Conservation (phyloP, 2,329 filamentous ascomycete genomes). For the Colletotrichum paranaense region DNA sequence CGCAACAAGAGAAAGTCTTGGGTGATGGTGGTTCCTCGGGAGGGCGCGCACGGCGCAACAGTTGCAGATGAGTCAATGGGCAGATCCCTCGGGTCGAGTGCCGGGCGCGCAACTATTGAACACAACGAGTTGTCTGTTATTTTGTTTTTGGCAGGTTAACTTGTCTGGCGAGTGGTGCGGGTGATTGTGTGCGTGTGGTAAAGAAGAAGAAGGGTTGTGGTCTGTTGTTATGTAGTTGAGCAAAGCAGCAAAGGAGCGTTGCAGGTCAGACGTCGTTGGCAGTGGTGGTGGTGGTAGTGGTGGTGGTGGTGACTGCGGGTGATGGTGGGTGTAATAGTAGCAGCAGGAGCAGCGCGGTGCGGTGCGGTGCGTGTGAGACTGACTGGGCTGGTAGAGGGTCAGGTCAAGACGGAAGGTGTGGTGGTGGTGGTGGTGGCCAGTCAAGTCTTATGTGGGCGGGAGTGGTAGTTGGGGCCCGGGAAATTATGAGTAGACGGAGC, state of each 20-base stretch:
- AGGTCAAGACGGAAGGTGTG: constrained; percentile 3
- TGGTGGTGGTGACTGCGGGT: constrained; percentile 1
- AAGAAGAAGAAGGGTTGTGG: not conserved
- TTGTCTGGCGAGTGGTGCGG: not conserved
- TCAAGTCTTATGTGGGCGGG: constrained; percentile 36
- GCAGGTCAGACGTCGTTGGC: constrained; percentile 10
- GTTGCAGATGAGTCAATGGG: constrained; percentile 32
- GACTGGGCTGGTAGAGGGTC: constrained; percentile 10
- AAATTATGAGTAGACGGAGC: constrained; percentile 36
- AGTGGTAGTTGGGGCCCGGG: constrained; percentile 33
- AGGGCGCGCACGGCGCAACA: constrained; percentile 31
- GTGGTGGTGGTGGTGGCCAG: constrained; percentile 28
- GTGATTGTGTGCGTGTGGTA: not conserved
- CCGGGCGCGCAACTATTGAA: constrained; percentile 8
- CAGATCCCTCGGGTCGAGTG: not conserved
- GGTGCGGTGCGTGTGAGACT: constrained; percentile 22
- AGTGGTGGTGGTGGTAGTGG: constrained; percentile 1
- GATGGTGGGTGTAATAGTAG: constrained; percentile 1
- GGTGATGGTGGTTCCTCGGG: not conserved
- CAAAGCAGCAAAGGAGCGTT: not conserved
- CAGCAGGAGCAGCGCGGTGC: not conserved
- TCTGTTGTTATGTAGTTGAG: constrained; percentile 20
- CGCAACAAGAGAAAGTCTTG: constrained; percentile 19
- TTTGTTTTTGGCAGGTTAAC: not conserved
- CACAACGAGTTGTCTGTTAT: not conserved